Evolutionary conservation across 106 monocot species (phyloP), one percentile per base, ranked within the genome.

Genomic region (Posidonia australis): DNA sequence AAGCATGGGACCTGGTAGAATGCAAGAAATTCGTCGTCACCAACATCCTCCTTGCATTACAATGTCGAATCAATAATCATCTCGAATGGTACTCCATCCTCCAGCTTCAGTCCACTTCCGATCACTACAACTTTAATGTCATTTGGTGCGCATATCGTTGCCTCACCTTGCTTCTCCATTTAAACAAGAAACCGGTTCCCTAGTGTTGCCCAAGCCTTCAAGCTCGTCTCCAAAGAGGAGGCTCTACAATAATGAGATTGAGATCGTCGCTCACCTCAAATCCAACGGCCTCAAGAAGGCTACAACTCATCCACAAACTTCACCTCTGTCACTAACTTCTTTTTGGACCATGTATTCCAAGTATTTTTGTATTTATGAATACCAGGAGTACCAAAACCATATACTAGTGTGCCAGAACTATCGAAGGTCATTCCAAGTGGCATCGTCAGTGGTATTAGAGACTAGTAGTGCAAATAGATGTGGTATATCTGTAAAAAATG

Each of bases 291-390:
- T 13, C 47, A 47, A 24, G 46, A 29, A 46, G 47, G 24, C 17
- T 9, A 11, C 65, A 9, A 25, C 11, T 27, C 13, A 36, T 2
- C 11, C 2, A 9, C 16, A 29, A 23, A 2, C 3, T 13, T 23
- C 65, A n/a, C 65, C 48, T 7, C 4, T 10, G 36, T 29, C 45
- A 13, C 42, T 28, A 4, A 19, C 63, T 0, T 31, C 74, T 1
- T 92, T 92, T 76, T 92, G 92, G 92, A 87, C 87, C 13, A 72
- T 69, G 28, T 92, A 87, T 65, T 51, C 57, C 5, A 22, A 54
- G 19, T 92, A 87, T 73, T 82, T 60, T 64, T 47, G 77, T 18
- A 63, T 77, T 14, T 80, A 84, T 47, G 74, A 80, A 73, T 92
- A 84, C 62, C 80, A 45, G 27, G 77, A 29, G 19, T 73, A 78